Base-by-base conservation (phyloP, 495 filamentous ascomycete genomes). In the Pseudoneurospora amorphoporcata region DNA sequence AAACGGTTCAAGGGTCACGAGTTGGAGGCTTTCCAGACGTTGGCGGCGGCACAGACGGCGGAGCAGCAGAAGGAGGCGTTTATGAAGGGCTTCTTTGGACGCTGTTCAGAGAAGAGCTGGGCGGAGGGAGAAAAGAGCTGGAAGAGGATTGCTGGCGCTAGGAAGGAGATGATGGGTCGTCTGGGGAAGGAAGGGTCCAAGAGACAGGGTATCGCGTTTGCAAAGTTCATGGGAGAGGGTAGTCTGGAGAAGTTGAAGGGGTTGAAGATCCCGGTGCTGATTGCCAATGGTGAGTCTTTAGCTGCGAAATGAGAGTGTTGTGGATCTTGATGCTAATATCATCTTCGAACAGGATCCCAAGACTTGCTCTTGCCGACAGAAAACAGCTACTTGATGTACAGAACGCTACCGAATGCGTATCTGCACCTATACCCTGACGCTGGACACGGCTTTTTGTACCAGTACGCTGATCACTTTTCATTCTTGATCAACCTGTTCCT, bases 241-340 rank as follows among this genome's bases (percentile, higher is more conserved):
- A 76, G 79, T 9, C 77, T 76, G 43, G 71, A 80, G 19, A 70
- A 77, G 58, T 70, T 81, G 40, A 61, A 69, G 23, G 75, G 79
- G 72, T 65, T 81, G 43, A 75, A 74, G 65, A 79, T 81, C 68
- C 79, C 79, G 12, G 78, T 82, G 16, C 73, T 82, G 32, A 76
- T 82, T 29, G 76, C 78, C 23, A 79, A 80, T 72, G 80, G 81
- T 58, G 76, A 82, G 73, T 41, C 39, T 23, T 45, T 29, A 41
- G 47, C 17, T n/a, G 0, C 4, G 10, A 4, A 32, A 3, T 58
- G 35, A 4, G 39, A 0, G 19, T 29, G 17, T 61, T 8, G 14
- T 17, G 1, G 16, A 8, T 39, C 3, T 38, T 19, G 2, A 32
- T 32, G 32, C 23, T 74, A 29, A 32, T 6, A 10, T 9, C 8